Conservation (phyloP, 176 grass and related monocot genomes). For the Oryza rufipogon region DNA sequence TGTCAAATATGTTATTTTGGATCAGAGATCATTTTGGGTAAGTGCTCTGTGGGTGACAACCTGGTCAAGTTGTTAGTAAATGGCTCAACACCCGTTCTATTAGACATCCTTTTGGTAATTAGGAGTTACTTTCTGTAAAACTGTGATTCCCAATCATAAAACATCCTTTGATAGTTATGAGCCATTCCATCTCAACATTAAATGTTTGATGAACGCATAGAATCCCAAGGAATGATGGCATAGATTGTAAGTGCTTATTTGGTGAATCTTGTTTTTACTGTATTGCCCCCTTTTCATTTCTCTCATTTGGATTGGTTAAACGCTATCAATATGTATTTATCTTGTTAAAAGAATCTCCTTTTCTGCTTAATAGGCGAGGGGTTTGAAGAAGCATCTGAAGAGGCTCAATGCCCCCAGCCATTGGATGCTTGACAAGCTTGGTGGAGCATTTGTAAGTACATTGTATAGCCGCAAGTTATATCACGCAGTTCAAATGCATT, state of each 20-base stretch:
- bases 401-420: slow-evolving; percentile 44
- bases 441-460: slow-evolving; percentile 38
- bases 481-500: not conserved
- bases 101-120: not conserved
- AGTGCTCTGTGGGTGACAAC: not conserved
- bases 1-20: not conserved
- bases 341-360: too few species aligned
- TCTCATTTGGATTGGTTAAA: not conserved
- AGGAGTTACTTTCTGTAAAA: not conserved
- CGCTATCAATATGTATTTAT: too few species aligned
- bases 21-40: not conserved
- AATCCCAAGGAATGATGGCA: not conserved
- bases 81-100: not conserved
- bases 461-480: not conserved
- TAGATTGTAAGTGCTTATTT: too few species aligned
- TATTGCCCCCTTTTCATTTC: not conserved
- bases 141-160: not conserved
- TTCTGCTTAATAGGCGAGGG: slow-evolving; percentile 9
- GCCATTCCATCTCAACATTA: not conserved
- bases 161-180: not conserved
- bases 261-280: not conserved
- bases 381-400: slow-evolving; percentile 47
- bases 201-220: not conserved
- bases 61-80: not conserved
- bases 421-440: slow-evolving; percentile 49